phyloP scores from a whole-genome alignment of 441 rosid species.

The Erodium trifolium region DNA sequence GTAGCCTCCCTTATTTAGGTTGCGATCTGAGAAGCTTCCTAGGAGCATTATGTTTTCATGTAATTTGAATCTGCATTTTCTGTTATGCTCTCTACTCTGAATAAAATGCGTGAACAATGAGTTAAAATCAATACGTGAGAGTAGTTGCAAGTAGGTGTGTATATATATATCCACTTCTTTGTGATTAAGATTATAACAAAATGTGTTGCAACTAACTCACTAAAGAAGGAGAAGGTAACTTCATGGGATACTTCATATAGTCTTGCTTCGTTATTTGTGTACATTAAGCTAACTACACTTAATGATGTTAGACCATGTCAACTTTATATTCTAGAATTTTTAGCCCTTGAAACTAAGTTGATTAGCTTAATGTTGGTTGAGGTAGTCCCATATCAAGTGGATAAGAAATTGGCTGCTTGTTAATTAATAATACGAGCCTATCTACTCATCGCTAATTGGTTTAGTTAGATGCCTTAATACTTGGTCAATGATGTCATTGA shows the following conservation, averaged over 20 bases:
- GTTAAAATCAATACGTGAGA: too few species aligned
- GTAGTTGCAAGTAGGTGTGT: too few species aligned
- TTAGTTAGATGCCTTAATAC: neutral
- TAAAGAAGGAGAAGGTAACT: neutral
- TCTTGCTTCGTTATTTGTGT: too few species aligned
- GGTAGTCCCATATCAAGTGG: neutral
- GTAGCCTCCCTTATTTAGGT: too few species aligned
- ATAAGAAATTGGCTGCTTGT: neutral
- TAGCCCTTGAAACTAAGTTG: neutral
- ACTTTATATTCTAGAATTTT: neutral
- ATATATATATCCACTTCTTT: too few species aligned
- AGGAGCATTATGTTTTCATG: too few species aligned
- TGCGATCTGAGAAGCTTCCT: too few species aligned
- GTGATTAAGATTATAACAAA: too few species aligned
- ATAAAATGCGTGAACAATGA: too few species aligned
- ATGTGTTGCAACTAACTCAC: neutral
- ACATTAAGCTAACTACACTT: too few species aligned
- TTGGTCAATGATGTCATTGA: neutral
- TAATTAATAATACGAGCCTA: neutral
- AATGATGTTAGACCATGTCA: neutral
- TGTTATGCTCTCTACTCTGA: too few species aligned
- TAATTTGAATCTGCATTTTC: too few species aligned
- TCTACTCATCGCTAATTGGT: neutral
- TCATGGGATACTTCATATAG: neutral
- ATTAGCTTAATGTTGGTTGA: neutral